Percentiles rank a stretch among this genome's conserved stretches.
Conservation (phyloP, 371 early-diverging fungal species). For the Catenaria anguillulae region DNA sequence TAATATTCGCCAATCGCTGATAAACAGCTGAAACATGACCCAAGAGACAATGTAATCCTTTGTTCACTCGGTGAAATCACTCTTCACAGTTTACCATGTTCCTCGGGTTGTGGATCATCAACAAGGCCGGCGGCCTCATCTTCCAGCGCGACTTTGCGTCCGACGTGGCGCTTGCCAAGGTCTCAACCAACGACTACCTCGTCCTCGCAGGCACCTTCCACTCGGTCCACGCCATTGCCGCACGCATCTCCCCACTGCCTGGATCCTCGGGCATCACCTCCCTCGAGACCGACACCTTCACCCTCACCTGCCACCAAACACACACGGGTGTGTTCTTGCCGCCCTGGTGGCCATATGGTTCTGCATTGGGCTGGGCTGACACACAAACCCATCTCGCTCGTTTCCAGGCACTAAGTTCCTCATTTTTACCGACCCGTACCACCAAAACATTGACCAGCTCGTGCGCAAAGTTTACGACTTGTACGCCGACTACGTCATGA, state of each 20-base stretch:
- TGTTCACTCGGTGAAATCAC: too few species aligned
- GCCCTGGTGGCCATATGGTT: neutral
- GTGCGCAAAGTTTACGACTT: slow-evolving; percentile 68
- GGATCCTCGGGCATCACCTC: slow-evolving; percentile 71
- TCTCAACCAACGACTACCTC: slow-evolving; percentile 86
- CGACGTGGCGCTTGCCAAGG: slow-evolving; percentile 44
- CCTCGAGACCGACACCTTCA: slow-evolving; percentile 79
- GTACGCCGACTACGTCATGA: slow-evolving; percentile 94
- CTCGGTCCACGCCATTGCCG: slow-evolving; percentile 91
- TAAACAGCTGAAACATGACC: too few species aligned
- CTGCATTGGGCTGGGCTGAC: too few species aligned
- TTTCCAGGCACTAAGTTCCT: slow-evolving; percentile 80
- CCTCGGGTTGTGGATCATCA: slow-evolving; percentile 82
- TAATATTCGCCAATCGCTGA: too few species aligned
- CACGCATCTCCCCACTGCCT: slow-evolving; percentile 75
- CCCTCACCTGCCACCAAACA: slow-evolving; percentile 81
- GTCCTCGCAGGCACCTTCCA: slow-evolving; percentile 95
- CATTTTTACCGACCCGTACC: slow-evolving; percentile 62
- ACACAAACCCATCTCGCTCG: too few species aligned
- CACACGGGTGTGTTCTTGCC: slow-evolving; percentile 56
- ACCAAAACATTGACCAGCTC: slow-evolving; percentile 49
- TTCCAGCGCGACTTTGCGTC: slow-evolving; percentile 70
- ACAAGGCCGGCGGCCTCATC: slow-evolving; percentile 90
- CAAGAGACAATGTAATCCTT: too few species aligned
- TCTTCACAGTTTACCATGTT: too few species aligned